Evolutionary conservation across 129 eudicot species (phyloP).

Genomic region (Gnaphalium uliginosum): DNA sequence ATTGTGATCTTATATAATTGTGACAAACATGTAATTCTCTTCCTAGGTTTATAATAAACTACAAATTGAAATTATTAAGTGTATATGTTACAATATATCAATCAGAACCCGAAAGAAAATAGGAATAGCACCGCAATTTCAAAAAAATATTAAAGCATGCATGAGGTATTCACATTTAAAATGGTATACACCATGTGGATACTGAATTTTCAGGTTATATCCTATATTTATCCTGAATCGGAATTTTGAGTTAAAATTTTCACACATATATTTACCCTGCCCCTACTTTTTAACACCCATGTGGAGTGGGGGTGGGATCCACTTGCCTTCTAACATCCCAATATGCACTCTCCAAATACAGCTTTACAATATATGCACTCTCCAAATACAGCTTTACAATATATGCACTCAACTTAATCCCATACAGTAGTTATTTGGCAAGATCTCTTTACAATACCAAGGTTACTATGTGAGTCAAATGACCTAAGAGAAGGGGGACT

Average conservation of each 20-base stretch:
- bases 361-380: no score
- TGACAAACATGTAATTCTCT: slow-evolving; percentile 2
- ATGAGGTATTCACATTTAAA: not conserved
- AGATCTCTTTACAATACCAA: not conserved
- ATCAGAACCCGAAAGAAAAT: not conserved
- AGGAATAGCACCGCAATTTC: slow-evolving; percentile 3
- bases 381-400: not conserved
- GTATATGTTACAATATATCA: not conserved
- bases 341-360: no score
- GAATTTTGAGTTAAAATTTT: slow-evolving; percentile 1
- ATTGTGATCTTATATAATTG: not conserved
- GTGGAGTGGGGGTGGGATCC: slow-evolving; percentile 2
- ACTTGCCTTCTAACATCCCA: slow-evolving; percentile 7
- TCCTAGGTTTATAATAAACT: not conserved
- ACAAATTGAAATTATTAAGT: not conserved
- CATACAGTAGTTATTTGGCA: not conserved
- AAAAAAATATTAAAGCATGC: slow-evolving; percentile 2
- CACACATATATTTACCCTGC: not conserved
- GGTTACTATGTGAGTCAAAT: not conserved
- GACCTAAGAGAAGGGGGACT: no score
- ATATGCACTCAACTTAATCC: not conserved
- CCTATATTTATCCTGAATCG: slow-evolving; percentile 3
- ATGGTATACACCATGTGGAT: slow-evolving; percentile 7
- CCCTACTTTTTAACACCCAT: slow-evolving; percentile 6
- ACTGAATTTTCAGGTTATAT: not conserved